Evolutionary conservation across 2,329 filamentous ascomycete species (phyloP), one percentile per base, ranked within the genome.

Genomic region (Didymella arachidicola): DNA sequence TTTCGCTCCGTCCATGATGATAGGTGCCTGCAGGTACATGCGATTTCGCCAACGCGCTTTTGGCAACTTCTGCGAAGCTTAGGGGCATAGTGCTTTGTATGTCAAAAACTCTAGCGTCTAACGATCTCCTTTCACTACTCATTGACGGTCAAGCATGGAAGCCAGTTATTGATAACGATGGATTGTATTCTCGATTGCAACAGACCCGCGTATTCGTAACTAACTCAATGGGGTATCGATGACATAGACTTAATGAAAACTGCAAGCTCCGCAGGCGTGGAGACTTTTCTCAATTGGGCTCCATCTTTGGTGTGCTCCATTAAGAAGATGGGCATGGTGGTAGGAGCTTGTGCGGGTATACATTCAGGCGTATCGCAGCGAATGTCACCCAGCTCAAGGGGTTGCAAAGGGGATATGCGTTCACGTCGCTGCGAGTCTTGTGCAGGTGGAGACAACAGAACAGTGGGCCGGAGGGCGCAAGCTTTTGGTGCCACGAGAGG

Each of bases 201-300:
- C 10, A 49, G 45, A 50, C 38, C 45, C 30, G 11, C 27, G 38
- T 53, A 30, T 25, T 44, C 36, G 44, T 29, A 25, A 38, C 38
- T 43, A 59, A 46, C 27, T 59, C 56, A 59, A 42, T 54, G 56
- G 56, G 56, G 56, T 59, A 54, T 59, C 56, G 50, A 54, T 50
- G 56, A 42, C 41, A 59, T 42, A 42, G 56, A 59, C 36, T 48
- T 36, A 38, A 59, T 59, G 39, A 59, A 59, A 54, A 50, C 19
- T 11, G 56, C 56, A 45, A 59, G 50, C 42, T 59, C 50, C 25
- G 56, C 56, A 22, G 56, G 56, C 8, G 56, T 59, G 10, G 56
- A 59, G 12, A 59, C 56, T 16, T 29, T 59, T 27, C 50, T 54
- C n/a, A 59, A 36, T n/a, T 30, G 50, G 16, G 50, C 12, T 18